A percentile compares a stretch with the other conserved stretches of the same genome.
These are phyloP conservation scores for Saposhnikovia divaricata DNA, from an alignment of 129 eudicot genomes.

Conservation along the genomic window DNA sequence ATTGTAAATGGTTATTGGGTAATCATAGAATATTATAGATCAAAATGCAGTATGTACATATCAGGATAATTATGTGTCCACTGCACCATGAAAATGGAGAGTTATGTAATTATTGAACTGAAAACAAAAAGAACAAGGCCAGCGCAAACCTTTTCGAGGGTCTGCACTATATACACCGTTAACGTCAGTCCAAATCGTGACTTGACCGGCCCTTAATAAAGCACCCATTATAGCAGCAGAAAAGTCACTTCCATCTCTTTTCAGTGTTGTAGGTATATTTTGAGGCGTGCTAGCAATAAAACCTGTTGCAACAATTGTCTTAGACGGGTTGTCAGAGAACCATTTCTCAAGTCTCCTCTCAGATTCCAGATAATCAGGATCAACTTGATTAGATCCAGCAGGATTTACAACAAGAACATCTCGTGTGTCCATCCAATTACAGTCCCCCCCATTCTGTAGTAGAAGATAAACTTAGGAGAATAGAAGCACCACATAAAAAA, in stretches of 20 bases:
- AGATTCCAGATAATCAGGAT: slow-evolving; percentile 89
- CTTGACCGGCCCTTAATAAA: slow-evolving; percentile 75
- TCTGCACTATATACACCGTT: slow-evolving; percentile 99
- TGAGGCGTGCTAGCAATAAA: slow-evolving; percentile 94
- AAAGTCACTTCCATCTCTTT: slow-evolving; percentile 96
- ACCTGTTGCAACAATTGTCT: slow-evolving; percentile 82
- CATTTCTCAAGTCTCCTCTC: slow-evolving; percentile 72
- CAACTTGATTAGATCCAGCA: slow-evolving; percentile 83
- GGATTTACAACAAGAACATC: slow-evolving; percentile 90
- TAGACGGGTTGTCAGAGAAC: slow-evolving; percentile 55
- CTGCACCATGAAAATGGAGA: neutral
- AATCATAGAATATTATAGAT: neutral
- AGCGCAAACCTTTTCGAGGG: slow-evolving; percentile 82
- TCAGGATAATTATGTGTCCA: neutral
- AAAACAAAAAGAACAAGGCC: slow-evolving; percentile 1
- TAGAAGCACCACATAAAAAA: neutral
- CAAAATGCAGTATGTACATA: neutral
- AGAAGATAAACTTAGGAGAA: slow-evolving; percentile 5
- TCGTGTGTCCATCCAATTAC: slow-evolving; percentile 95
- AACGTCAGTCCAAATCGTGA: slow-evolving; percentile 98
- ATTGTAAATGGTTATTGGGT: neutral
- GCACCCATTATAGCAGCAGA: slow-evolving; percentile 99
- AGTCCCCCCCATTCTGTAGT: slow-evolving; percentile 65
- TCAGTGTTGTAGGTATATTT: slow-evolving; percentile 89
- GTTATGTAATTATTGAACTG: neutral